These are phyloP conservation scores for Basipetospora sp. DNA, from an alignment of 2,329 filamentous ascomycete species.

Conservation along the genomic window DNA sequence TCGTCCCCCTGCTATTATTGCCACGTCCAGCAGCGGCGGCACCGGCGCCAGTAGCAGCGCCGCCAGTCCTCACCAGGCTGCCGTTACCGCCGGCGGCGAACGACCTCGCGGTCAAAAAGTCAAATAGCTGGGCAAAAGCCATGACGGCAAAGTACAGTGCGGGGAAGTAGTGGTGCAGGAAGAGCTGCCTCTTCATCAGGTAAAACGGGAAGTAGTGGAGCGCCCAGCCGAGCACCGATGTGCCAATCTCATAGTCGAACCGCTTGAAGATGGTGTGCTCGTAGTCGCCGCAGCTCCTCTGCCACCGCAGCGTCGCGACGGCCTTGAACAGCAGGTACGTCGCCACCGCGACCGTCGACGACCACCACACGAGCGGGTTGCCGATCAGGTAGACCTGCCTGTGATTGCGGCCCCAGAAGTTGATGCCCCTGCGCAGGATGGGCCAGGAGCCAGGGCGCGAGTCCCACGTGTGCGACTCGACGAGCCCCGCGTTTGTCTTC, in stretches of 20 bases:
- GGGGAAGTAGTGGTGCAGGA: constrained; percentile 96
- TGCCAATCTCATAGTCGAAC: constrained; percentile 93
- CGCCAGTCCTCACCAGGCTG: too few species aligned
- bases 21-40: constrained; percentile 47
- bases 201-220: constrained; percentile 99
- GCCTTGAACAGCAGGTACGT: constrained; percentile 76
- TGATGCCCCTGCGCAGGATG: constrained; percentile 81
- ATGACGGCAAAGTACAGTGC: constrained; percentile 91
- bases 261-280: constrained; percentile 71
- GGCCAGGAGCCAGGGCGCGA: constrained; percentile 91
- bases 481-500: constrained; percentile 90
- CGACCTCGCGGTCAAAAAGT: constrained; percentile 59
- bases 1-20: constrained; percentile 10
- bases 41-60: constrained; percentile 48
- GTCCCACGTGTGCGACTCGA: constrained; percentile 96
- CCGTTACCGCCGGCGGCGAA: neutral
- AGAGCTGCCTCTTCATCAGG: constrained; percentile 93
- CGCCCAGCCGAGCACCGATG: constrained; percentile 80
- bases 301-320: constrained; percentile 79
- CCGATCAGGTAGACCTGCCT: constrained; percentile 94
- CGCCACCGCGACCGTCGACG: constrained; percentile 60
- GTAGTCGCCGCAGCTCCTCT: constrained; percentile 84
- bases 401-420: constrained; percentile 93
- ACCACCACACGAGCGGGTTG: constrained; percentile 92
- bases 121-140: constrained; percentile 74